Percentiles rank a stretch among this genome's conserved stretches.
These are phyloP conservation scores for Neoboletus magnificus DNA, from an alignment of 768 basidiomycete genomes.

Conservation along the genomic window DNA sequence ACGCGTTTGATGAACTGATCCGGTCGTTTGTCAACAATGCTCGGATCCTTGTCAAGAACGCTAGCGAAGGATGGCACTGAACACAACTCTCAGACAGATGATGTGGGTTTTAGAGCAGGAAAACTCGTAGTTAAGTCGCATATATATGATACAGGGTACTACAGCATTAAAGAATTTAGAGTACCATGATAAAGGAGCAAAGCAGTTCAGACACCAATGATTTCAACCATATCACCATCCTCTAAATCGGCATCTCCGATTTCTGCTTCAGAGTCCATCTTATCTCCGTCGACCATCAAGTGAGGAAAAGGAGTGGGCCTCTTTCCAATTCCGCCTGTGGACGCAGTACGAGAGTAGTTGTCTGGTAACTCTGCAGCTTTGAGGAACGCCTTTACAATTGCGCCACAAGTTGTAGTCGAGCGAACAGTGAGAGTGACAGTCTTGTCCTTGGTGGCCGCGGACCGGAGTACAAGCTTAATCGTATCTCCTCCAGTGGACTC, in stretches of 20 bases:
- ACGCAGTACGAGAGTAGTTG: conserved; percentile 41
- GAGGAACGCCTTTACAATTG: conserved; percentile 73
- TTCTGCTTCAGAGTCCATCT: conserved; percentile 51
- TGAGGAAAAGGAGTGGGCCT: conserved; percentile 24
- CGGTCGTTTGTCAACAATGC: conserved; percentile 92
- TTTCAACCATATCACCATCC: conserved; percentile 77
- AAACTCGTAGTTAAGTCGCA: conserved; percentile 1
- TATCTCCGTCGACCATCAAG: conserved; percentile 69
- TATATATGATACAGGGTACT: conserved; percentile 4
- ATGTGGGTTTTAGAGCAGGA: background rate
- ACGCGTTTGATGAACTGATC: conserved; percentile 87
- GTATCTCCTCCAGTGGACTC: conserved; percentile 42
- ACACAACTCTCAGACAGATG: background rate
- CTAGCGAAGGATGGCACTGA: conserved; percentile 46
- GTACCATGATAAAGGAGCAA: conserved; percentile 3
- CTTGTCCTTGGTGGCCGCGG: conserved; percentile 44
- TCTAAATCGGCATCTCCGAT: conserved; percentile 72
- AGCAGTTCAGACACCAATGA: conserved; percentile 50
- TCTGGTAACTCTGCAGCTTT: conserved; percentile 61
- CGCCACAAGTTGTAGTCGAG: conserved; percentile 70
- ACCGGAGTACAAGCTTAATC: conserved; percentile 66
- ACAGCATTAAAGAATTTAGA: conserved; percentile 12
- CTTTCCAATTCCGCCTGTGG: conserved; percentile 36
- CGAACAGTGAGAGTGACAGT: conserved; percentile 67
- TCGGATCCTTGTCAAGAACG: conserved; percentile 83